A percentile compares a stretch with the other conserved stretches of the same genome.
These are phyloP conservation scores for Litsea cubeba DNA, from an alignment of 164 flowering plant genomes.

Conservation along the genomic window DNA sequence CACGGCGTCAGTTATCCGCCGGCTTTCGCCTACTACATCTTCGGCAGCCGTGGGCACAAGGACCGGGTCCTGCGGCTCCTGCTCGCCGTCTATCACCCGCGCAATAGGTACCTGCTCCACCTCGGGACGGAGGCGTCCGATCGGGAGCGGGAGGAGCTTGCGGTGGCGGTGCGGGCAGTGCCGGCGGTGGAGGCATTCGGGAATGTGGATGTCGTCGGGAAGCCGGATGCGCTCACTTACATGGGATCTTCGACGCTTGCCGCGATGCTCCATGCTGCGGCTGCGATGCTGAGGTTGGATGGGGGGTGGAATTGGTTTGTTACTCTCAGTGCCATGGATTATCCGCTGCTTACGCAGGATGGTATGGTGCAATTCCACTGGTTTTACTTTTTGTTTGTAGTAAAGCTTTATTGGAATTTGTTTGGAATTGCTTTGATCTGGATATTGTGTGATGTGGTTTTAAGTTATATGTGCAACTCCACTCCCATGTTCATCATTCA, in stretches of 20 bases:
- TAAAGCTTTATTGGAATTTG: neutral
- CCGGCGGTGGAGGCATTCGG: slow-evolving; percentile 62
- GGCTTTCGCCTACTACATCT: slow-evolving; percentile 81
- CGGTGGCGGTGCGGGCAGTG: slow-evolving; percentile 44
- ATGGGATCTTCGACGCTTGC: slow-evolving; percentile 78
- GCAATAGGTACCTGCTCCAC: slow-evolving; percentile 82
- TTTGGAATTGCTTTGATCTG: neutral
- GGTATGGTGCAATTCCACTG: slow-evolving; percentile 39
- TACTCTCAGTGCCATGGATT: slow-evolving; percentile 74
- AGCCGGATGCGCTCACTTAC: slow-evolving; percentile 58
- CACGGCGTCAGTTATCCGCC: slow-evolving; percentile 69
- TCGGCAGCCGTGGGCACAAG: slow-evolving; percentile 60
- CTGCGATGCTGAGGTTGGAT: slow-evolving; percentile 69
- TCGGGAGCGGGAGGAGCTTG: slow-evolving; percentile 51
- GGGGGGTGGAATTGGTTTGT: slow-evolving; percentile 90
- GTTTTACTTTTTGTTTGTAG: neutral
- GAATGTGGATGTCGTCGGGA: slow-evolving; percentile 88
- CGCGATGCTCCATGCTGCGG: slow-evolving; percentile 61
- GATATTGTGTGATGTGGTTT: neutral
- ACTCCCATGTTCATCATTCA: neutral
- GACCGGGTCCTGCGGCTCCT: slow-evolving; percentile 60
- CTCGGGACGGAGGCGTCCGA: slow-evolving; percentile 55
- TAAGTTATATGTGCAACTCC: too few species aligned
- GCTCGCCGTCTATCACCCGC: slow-evolving; percentile 83
- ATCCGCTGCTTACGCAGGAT: slow-evolving; percentile 88